A percentile compares a stretch with the other conserved stretches of the same genome.
These are phyloP conservation scores for Cucurbita pepo DNA, from an alignment of 306 rosid genomes.

Conservation along the genomic window DNA sequence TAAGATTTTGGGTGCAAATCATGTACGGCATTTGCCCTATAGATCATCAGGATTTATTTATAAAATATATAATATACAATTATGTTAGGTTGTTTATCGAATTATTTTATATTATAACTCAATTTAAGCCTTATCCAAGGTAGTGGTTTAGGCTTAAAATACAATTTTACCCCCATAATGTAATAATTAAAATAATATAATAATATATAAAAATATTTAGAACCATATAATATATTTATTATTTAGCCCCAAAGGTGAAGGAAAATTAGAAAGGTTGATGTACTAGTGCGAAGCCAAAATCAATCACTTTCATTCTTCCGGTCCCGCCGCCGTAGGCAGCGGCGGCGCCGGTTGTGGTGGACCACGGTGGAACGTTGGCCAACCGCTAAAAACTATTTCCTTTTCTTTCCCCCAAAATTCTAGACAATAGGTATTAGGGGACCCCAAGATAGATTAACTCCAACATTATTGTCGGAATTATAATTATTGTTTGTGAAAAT, in stretches of 20 bases:
- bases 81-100: neutral
- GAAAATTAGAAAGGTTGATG: neutral
- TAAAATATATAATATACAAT: neutral
- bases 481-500: too few relatives aligned
- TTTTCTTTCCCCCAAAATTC: neutral
- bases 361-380: neutral
- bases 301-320: neutral
- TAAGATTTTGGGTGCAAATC: conserved; percentile 6
- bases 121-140: neutral
- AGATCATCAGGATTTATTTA: neutral
- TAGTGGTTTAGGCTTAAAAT: neutral
- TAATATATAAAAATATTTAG: too few relatives aligned
- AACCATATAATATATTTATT: too few relatives aligned
- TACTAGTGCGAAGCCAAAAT: neutral
- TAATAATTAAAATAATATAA: too few relatives aligned
- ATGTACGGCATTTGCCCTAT: neutral
- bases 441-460: neutral
- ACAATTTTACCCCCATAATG: neutral
- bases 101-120: neutral
- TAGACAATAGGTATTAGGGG: neutral
- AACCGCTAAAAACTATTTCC: neutral
- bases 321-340: neutral
- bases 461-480: neutral
- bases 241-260: too few relatives aligned
- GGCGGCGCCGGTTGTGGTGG: neutral